Evolutionary conservation across 2,329 filamentous ascomycete species (phyloP).

Genomic region (Penicillium frequentans): DNA sequence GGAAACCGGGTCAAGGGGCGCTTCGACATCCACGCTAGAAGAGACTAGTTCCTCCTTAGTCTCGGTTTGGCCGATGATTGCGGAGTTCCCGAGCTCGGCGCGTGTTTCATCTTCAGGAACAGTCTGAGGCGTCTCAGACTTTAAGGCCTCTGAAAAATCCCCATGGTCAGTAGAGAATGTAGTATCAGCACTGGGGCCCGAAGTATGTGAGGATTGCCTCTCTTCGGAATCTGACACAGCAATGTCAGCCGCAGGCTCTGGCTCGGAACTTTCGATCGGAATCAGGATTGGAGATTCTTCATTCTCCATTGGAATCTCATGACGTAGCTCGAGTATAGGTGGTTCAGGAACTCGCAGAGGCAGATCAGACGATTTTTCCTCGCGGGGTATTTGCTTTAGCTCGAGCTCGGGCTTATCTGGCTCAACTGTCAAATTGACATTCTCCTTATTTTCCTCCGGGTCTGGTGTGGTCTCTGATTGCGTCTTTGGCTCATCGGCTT

Average conservation of each 20-base stretch:
- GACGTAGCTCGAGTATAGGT: constrained; percentile 1
- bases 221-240: constrained; percentile 16
- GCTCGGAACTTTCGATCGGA: constrained; percentile 17
- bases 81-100: constrained; percentile 23
- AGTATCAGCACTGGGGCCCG: constrained; percentile 11
- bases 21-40: constrained; percentile 30
- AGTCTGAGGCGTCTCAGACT: constrained; percentile 18
- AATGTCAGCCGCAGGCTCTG: constrained; percentile 26
- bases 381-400: background rate
- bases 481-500: constrained; percentile 11
- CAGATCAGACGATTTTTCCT: background rate
- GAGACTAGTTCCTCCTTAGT: constrained; percentile 30
- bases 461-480: constrained; percentile 15
- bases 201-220: constrained; percentile 16
- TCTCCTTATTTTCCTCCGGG: constrained; percentile 27
- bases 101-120: constrained; percentile 27
- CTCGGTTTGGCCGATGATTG: constrained; percentile 21
- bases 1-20: constrained; percentile 29
- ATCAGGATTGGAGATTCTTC: constrained; percentile 7
- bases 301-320: constrained; percentile 5
- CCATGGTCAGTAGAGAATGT: constrained; percentile 11
- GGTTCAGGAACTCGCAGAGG: constrained; percentile 1
- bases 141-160: constrained; percentile 12
- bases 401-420: constrained; percentile 9
- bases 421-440: constrained; percentile 26